These are phyloP conservation scores for Beauveria australis DNA, from an alignment of 2,329 filamentous ascomycete genomes.

Conservation along the genomic window DNA sequence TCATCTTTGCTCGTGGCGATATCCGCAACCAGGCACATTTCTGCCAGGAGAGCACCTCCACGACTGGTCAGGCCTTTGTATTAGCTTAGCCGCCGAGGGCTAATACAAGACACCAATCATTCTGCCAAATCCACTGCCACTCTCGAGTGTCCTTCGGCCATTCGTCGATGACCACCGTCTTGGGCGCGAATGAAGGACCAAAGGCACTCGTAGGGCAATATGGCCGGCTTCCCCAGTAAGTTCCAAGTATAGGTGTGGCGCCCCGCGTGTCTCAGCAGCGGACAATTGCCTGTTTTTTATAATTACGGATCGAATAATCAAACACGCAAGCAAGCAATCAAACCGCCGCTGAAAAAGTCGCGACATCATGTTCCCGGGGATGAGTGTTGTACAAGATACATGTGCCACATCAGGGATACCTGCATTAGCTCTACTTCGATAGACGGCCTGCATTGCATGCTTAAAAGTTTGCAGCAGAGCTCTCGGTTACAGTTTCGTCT, in stretches of 20 bases:
- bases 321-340: neutral
- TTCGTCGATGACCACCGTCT: neutral
- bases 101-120: neutral
- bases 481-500: neutral
- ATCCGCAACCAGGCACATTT: neutral
- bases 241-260: neutral
- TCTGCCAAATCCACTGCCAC: neutral
- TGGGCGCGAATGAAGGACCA: neutral
- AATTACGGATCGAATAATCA: neutral
- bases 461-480: neutral
- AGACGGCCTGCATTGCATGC: neutral
- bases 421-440: neutral
- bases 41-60: neutral
- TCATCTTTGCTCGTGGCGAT: neutral
- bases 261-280: neutral
- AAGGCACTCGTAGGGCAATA: neutral
- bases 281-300: neutral
- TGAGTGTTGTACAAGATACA: constrained; percentile 2
- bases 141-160: neutral
- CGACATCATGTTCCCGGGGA: neutral
- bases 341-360: neutral
- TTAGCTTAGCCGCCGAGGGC: neutral
- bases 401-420: neutral
- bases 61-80: neutral
- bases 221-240: neutral